Percentiles rank a stretch among this genome's conserved stretches.
phyloP scores from a whole-genome alignment of 164 flowering plant species.

The Vitis rotundifolia region DNA sequence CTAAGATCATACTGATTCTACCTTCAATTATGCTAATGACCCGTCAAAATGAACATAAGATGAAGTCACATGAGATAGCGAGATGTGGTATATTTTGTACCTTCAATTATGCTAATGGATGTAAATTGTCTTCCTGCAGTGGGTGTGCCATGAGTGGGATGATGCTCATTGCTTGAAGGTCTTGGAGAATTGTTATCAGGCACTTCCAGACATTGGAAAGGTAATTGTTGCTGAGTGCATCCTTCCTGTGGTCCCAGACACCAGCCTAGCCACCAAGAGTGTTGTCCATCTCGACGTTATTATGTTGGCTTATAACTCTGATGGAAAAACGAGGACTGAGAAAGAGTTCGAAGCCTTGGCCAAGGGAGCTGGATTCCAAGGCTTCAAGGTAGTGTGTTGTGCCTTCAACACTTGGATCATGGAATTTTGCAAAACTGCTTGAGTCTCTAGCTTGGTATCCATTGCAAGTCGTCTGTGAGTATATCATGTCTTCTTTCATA shows the following conservation, averaged over 20 bases:
- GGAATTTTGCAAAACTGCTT: constrained; percentile 59
- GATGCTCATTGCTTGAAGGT: constrained; percentile 74
- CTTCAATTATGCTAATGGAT: background rate
- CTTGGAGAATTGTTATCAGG: constrained; percentile 69
- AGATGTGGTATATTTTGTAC: too few relatives aligned
- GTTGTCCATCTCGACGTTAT: constrained; percentile 53
- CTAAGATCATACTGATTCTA: too few relatives aligned
- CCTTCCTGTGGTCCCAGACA: constrained; percentile 56
- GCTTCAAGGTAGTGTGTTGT: constrained; percentile 38
- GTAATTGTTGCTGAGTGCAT: constrained; percentile 68
- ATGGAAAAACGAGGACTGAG: constrained; percentile 82
- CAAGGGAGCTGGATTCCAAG: constrained; percentile 62
- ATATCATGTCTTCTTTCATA: background rate
- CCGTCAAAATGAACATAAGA: too few relatives aligned
- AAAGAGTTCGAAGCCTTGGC: constrained; percentile 71
- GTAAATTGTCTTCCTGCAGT: constrained; percentile 33
- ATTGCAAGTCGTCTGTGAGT: background rate
- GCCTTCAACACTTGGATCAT: constrained; percentile 64
- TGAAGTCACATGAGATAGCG: too few relatives aligned
- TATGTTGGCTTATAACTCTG: constrained; percentile 81
- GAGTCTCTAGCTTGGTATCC: background rate
- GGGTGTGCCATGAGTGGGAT: constrained; percentile 91
- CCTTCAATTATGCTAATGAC: too few relatives aligned
- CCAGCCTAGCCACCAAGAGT: constrained; percentile 36
- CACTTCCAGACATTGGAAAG: constrained; percentile 71